Evolutionary conservation across 345 rosid species (phyloP).

Genomic region (Hibiscus trionum): DNA sequence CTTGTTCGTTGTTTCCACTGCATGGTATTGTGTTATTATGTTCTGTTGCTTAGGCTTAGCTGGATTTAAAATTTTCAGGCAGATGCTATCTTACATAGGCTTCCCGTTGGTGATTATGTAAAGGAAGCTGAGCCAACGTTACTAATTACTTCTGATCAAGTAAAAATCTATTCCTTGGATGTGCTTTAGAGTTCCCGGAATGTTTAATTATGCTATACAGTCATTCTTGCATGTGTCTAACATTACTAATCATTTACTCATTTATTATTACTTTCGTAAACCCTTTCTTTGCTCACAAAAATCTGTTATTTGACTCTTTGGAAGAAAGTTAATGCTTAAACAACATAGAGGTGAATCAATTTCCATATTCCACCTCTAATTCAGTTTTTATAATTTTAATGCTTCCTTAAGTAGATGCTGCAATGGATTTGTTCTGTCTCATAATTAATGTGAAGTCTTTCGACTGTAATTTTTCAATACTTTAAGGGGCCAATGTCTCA

Average conservation of each 20-base stretch:
- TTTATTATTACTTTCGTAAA: not conserved
- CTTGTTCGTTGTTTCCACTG: not conserved
- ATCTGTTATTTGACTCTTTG: not conserved
- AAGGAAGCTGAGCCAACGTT: conserved; percentile 54
- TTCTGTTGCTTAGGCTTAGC: conserved; percentile 12
- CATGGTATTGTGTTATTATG: conserved; percentile 1
- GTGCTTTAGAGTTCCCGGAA: not conserved
- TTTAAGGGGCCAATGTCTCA: not conserved
- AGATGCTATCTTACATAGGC: conserved; percentile 61
- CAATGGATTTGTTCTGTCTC: not conserved
- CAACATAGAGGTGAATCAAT: not conserved
- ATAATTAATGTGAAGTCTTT: not conserved
- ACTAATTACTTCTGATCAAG: conserved; percentile 77
- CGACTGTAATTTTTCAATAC: not conserved
- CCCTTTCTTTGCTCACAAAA: not conserved
- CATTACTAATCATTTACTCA: no score
- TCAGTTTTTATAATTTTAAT: not conserved
- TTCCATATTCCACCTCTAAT: not conserved
- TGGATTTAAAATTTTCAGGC: conserved; percentile 50
- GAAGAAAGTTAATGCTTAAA: not conserved
- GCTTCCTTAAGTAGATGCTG: not conserved
- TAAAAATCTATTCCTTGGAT: conserved; percentile 28
- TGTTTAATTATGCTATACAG: not conserved
- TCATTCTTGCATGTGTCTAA: not conserved
- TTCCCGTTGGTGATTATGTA: conserved; percentile 33